phyloP scores from a whole-genome alignment of 73 alveolate genomes.

The Paramecium primaurelia region DNA sequence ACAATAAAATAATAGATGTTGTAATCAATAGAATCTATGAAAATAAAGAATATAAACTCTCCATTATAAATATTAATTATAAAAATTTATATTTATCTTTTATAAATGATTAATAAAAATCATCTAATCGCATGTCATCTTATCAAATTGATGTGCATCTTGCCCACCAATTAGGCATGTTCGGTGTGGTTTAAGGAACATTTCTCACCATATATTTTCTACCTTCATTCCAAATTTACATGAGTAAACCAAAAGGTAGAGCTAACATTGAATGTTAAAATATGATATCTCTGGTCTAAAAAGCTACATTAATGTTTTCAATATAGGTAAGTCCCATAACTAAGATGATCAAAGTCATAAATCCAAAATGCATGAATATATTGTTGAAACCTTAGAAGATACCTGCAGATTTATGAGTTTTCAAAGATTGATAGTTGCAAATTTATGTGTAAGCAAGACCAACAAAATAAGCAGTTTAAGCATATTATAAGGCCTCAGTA shows the following conservation, averaged over 20 bases:
- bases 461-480: constrained; percentile 81
- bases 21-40: neutral
- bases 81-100: neutral
- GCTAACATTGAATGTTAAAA: neutral
- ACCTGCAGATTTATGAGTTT: constrained; percentile 65
- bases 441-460: constrained; percentile 77
- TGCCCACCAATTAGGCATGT: constrained; percentile 42
- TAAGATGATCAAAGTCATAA: neutral
- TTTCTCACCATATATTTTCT: constrained; percentile 19
- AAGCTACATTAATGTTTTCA: neutral
- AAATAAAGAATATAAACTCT: neutral
- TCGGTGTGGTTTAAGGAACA: neutral
- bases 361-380: neutral
- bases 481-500: constrained; percentile 88
- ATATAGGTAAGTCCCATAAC: neutral
- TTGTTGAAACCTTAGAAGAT: neutral
- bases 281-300: neutral
- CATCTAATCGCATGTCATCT: neutral
- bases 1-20: neutral
- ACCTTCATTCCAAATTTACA: neutral
- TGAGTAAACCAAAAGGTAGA: neutral
- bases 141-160: neutral
- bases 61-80: neutral
- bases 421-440: constrained; percentile 76
- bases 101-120: neutral